These are phyloP conservation scores for Russula sp. DNA, from an alignment of 768 basidiomycete genomes.

Conservation along the genomic window DNA sequence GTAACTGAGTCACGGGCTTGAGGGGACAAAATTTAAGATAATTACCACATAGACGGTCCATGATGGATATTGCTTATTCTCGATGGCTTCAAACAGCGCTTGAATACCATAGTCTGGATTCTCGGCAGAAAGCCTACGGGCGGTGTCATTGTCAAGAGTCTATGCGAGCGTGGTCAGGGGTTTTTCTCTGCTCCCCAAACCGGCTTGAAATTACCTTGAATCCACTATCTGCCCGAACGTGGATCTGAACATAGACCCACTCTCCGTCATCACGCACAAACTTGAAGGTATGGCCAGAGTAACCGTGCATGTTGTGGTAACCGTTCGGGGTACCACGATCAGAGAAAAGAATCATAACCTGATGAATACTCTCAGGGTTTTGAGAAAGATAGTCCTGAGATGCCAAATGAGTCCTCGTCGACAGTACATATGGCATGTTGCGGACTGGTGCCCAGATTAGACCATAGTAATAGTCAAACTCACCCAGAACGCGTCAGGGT, in stretches of 20 bases:
- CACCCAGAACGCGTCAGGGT: slow-evolving; percentile 81
- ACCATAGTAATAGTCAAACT: slow-evolving; percentile 11
- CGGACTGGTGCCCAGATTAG: not conserved
- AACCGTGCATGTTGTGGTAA: slow-evolving; percentile 84
- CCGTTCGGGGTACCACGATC: slow-evolving; percentile 92
- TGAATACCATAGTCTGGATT: slow-evolving; percentile 85
- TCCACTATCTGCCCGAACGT: slow-evolving; percentile 69
- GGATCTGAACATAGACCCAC: slow-evolving; percentile 83
- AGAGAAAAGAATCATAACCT: slow-evolving; percentile 86
- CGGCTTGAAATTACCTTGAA: slow-evolving; percentile 50
- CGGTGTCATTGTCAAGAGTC: slow-evolving; percentile 65
- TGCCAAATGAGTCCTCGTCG: slow-evolving; percentile 2
- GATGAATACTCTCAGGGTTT: slow-evolving; percentile 86
- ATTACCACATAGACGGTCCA: slow-evolving; percentile 85
- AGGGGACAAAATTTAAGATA: slow-evolving; percentile 14
- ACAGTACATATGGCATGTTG: not conserved
- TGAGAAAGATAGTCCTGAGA: slow-evolving; percentile 78
- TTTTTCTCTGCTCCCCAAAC: not conserved
- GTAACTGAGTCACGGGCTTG: slow-evolving; percentile 2
- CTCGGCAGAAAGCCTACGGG: slow-evolving; percentile 56
- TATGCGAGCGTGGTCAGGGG: slow-evolving; percentile 24
- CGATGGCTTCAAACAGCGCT: slow-evolving; percentile 74
- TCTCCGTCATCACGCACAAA: slow-evolving; percentile 79
- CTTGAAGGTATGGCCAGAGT: slow-evolving; percentile 90
- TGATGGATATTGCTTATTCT: slow-evolving; percentile 67